Evolutionary conservation across 179 eudicot genomes (phyloP).

Genomic region (Beta lomatogona): DNA sequence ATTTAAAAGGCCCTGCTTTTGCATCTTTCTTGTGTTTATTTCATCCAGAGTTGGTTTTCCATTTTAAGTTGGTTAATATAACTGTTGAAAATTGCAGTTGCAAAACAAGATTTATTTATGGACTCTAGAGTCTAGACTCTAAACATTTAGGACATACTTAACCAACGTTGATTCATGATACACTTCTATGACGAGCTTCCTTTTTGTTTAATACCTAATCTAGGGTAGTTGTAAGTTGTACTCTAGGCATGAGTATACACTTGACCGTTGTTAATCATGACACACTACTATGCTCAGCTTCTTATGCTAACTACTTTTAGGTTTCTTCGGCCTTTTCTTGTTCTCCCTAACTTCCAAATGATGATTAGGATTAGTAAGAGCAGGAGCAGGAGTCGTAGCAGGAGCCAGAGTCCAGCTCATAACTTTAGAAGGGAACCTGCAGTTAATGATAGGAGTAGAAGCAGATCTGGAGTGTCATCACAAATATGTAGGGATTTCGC

Average conservation of each 20-base stretch:
- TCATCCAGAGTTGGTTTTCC: not conserved
- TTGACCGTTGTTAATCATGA: not conserved
- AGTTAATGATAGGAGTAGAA: slow-evolving; percentile 36
- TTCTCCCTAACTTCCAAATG: not conserved
- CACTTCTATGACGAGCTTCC: not conserved
- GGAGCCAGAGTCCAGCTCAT: slow-evolving; percentile 47
- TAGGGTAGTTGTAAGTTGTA: not conserved
- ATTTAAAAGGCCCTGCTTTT: not conserved
- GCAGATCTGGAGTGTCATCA: slow-evolving; percentile 36
- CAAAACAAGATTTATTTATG: not conserved
- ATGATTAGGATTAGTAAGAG: slow-evolving; percentile 30
- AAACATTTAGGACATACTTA: not conserved
- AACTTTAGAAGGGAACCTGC: slow-evolving; percentile 36
- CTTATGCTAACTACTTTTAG: not conserved
- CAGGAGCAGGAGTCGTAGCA: slow-evolving; percentile 39
- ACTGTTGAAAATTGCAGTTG: not conserved
- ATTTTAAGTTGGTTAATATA: not conserved
- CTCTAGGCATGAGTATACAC: not conserved
- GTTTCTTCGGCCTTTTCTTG: not conserved
- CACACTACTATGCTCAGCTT: not conserved
- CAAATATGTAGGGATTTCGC: slow-evolving; percentile 47
- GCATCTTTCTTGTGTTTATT: not conserved
- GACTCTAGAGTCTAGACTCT: not conserved
- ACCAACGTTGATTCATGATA: not conserved
- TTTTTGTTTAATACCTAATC: not conserved